These are phyloP conservation scores for Pisolithus microcarpus DNA, from an alignment of 768 basidiomycete genomes.

Conservation along the genomic window DNA sequence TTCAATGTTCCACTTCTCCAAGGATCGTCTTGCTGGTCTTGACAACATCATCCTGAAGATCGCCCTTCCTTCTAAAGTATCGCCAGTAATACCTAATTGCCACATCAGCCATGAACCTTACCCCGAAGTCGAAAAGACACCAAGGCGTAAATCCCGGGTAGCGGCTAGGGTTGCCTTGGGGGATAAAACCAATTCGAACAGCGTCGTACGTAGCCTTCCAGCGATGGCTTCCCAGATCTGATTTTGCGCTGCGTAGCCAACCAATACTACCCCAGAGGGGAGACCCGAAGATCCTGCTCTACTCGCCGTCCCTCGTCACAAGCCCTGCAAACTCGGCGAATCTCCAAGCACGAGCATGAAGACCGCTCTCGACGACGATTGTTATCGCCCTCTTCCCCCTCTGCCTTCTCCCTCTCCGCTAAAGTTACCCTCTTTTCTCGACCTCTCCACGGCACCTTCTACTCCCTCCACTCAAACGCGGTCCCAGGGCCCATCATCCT, in stretches of 20 bases:
- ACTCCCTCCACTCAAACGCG: constrained; percentile 7
- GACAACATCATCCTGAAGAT: constrained; percentile 34
- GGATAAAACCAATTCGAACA: constrained; percentile 24
- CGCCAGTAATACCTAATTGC: constrained; percentile 21
- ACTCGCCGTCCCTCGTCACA: constrained; percentile 5
- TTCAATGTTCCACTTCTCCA: constrained; percentile 30
- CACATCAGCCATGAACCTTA: constrained; percentile 12
- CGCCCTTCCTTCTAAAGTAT: constrained; percentile 21
- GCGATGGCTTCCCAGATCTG: neutral
- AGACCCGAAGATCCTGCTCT: constrained; percentile 9
- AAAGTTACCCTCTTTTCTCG: constrained; percentile 33
- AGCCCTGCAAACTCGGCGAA: constrained; percentile 3
- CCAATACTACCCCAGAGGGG: constrained; percentile 8
- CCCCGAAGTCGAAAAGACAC: constrained; percentile 17
- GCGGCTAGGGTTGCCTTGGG: constrained; percentile 25
- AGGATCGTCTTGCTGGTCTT: constrained; percentile 38
- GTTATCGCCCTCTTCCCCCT: constrained; percentile 27
- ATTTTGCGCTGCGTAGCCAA: constrained; percentile 7
- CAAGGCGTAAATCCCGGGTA: constrained; percentile 13
- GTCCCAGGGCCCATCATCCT: constrained; percentile 1
- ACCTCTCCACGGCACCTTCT: constrained; percentile 20
- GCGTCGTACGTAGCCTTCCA: constrained; percentile 22
- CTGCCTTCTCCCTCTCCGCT: constrained; percentile 33
- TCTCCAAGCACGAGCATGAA: constrained; percentile 2
- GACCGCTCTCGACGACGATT: constrained; percentile 10